These are phyloP conservation scores for Panicum miliaceum DNA, from an alignment of 176 grass and related monocot genomes.

Conservation along the genomic window DNA sequence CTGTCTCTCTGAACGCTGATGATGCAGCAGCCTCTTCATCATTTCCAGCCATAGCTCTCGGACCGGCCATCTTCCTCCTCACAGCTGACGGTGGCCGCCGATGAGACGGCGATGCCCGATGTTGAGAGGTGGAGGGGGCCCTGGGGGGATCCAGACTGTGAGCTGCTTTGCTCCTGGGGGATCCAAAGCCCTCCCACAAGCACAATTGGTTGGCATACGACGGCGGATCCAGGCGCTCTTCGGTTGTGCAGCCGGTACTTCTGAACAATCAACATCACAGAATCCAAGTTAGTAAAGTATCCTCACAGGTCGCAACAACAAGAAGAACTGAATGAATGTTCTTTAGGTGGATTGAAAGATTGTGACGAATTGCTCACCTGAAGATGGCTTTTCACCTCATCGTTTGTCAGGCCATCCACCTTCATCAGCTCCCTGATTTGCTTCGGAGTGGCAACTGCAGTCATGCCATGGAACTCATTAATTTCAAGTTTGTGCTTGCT, in stretches of 20 bases:
- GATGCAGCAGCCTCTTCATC: constrained; percentile 25
- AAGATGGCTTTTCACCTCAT: constrained; percentile 99
- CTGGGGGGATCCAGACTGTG: constrained; percentile 76
- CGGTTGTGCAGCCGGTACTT: constrained; percentile 91
- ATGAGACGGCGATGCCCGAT: constrained; percentile 60
- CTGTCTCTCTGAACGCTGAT: constrained; percentile 18
- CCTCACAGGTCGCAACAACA: background rate
- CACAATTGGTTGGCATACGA: constrained; percentile 42
- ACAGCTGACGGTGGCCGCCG: constrained; percentile 59
- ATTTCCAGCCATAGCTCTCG: constrained; percentile 83
- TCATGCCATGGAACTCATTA: constrained; percentile 14
- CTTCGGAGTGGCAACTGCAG: constrained; percentile 93
- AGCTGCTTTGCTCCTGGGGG: constrained; percentile 65
- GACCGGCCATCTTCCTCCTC: constrained; percentile 83
- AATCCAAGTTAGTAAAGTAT: constrained; percentile 31
- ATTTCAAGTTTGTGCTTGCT: background rate
- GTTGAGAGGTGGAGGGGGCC: constrained; percentile 63
- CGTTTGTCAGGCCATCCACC: constrained; percentile 92
- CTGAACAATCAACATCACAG: constrained; percentile 52
- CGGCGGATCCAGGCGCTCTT: constrained; percentile 41
- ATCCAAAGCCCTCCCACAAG: constrained; percentile 60
- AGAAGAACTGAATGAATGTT: background rate
- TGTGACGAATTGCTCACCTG: constrained; percentile 61
- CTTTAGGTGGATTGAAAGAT: background rate
- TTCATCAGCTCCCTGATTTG: constrained; percentile 97